Base-by-base conservation (phyloP, 2,329 filamentous ascomycete genomes). In the Hymenoscyphus albidus region DNA sequence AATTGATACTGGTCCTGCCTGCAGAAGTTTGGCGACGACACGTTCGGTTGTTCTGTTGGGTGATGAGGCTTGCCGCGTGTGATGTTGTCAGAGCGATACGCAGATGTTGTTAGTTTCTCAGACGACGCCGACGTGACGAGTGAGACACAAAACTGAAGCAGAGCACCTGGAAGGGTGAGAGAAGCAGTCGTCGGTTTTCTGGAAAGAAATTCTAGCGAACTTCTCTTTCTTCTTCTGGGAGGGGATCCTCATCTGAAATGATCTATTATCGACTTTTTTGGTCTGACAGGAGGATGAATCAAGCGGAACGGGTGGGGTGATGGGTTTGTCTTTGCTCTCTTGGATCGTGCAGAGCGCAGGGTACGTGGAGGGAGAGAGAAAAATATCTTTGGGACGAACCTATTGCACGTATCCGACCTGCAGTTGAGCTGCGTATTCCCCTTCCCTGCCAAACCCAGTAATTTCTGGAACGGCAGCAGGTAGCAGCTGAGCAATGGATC, bases 341-440 rank as follows among this genome's bases (percentile, higher is more conserved):
- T 65, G 63, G 66, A 66, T 67, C 65, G 58, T 69, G 66, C 67
- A 71, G 69, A 65, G 66, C 68, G 62, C 65, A 67, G 70, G 70
- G 48, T 54, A 54, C 22, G 48, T 22, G 48, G 18, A 54, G 18
- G 48, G 48, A 22, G 48, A 18, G 22, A 22, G 18, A 13, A 9
- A 54, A 54, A 54, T 22, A 22, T 22, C 22, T 74, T 74, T 73
- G 70, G 73, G 68, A 75, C 71, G 72, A 76, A 76, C 76, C 72
- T 76, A 70, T 76, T 68, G 74, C 73, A 71, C 66, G 70, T 62
- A 74, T 61, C 73, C 73, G 74, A 70, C 67, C 63, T 72, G 72
- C 71, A 72, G 71, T 54, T 54, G 48, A 54, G 48, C 48, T 54
- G 61, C 67, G 65, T 65, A 65, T 69, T 63, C 67, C 65, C 69